Percentiles rank a stretch among this genome's conserved stretches.
These are phyloP conservation scores for Fabrea salina DNA, from an alignment of 169 alveolate species.

Conservation along the genomic window DNA sequence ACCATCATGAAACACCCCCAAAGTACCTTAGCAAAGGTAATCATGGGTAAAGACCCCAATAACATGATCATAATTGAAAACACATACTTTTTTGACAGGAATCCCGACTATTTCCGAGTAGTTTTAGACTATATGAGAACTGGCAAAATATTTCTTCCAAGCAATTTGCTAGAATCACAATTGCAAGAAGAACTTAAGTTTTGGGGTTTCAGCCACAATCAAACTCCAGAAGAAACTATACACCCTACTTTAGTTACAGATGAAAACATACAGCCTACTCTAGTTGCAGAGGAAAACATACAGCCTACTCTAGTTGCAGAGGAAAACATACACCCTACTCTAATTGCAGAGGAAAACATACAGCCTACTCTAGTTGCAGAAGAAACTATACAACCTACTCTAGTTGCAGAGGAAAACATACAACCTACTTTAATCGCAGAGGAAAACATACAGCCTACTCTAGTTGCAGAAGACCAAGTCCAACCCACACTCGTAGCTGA, in stretches of 20 bases:
- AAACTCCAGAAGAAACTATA: no score
- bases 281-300: not conserved
- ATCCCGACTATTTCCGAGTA: constrained; percentile 7
- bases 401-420: not conserved
- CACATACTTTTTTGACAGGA: constrained; percentile 24
- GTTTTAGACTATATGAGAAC: constrained; percentile 1
- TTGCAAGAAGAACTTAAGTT: not conserved
- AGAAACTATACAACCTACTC: not conserved
- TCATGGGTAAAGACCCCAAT: constrained; percentile 6
- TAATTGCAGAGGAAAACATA: not conserved
- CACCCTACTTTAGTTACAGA: not conserved
- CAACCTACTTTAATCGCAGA: constrained; percentile 14
- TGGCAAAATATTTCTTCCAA: not conserved
- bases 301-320: constrained; percentile 17
- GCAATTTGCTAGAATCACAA: not conserved
- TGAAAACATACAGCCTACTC: constrained; percentile 13
- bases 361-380: not conserved
- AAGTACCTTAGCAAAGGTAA: not conserved
- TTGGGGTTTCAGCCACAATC: not conserved
- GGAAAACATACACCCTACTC: not conserved
- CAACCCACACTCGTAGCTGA: no score
- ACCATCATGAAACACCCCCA: constrained; percentile 13
- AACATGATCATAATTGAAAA: constrained; percentile 1
- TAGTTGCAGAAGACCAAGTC: no score
- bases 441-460: not conserved